Conservation (phyloP, 1,284 basidiomycete species). For the Moesziomyces globuligerus region DNA sequence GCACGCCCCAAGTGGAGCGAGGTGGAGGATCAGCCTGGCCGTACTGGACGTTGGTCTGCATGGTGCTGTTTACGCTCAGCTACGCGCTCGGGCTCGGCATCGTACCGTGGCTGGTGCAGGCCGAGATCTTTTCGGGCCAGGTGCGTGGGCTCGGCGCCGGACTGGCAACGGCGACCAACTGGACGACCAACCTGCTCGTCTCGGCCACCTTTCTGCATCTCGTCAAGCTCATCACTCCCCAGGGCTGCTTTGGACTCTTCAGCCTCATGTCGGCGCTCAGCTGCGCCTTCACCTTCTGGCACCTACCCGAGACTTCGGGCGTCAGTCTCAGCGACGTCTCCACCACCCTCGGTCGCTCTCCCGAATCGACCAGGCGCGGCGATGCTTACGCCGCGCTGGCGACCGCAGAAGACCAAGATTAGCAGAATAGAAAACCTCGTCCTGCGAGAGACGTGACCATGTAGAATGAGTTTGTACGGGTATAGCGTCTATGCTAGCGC, state of each 20-base stretch:
- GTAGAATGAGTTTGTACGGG: no score
- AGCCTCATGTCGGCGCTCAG: constrained; percentile 35
- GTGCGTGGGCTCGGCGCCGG: constrained; percentile 46
- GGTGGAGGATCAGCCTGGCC: constrained; percentile 34
- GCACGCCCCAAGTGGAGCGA: constrained; percentile 2
- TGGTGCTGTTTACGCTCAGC: constrained; percentile 49
- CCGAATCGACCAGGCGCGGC: not conserved
- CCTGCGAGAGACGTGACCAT: no score
- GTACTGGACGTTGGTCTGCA: constrained; percentile 34
- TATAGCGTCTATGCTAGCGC: constrained; percentile 5
- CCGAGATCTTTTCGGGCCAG: constrained; percentile 52
- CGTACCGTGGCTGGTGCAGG: constrained; percentile 58
- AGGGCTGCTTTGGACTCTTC: constrained; percentile 50
- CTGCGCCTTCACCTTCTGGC: constrained; percentile 51
- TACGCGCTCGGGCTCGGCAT: constrained; percentile 60
- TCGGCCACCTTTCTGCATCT: constrained; percentile 46
- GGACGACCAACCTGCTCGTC: constrained; percentile 47
- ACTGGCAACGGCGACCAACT: constrained; percentile 53
- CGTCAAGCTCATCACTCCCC: constrained; percentile 43
- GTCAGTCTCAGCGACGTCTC: constrained; percentile 45
- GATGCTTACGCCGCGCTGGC: constrained; percentile 24
- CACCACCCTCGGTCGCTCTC: not conserved
- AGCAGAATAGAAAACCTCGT: not conserved
- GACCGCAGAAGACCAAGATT: constrained; percentile 16
- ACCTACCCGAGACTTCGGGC: constrained; percentile 49